A percentile compares a stretch with the other conserved stretches of the same genome.
Evolutionary conservation across 2,329 filamentous ascomycete genomes (phyloP).

Genomic region (Metarhizium sp.): DNA sequence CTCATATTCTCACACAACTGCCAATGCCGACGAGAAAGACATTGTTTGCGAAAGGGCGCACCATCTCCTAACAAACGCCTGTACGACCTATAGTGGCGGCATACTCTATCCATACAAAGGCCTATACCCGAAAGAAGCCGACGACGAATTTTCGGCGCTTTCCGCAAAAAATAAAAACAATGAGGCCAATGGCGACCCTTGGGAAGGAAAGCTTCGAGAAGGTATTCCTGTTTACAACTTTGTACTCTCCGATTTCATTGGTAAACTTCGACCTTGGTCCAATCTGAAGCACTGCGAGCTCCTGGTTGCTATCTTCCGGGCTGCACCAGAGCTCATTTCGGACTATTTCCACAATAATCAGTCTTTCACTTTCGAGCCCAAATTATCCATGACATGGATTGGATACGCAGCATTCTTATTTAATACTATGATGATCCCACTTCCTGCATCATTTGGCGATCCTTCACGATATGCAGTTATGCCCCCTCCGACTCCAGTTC

Average conservation of each 20-base stretch:
- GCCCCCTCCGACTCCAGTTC: slow-evolving; percentile 69
- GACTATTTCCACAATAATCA: slow-evolving; percentile 78
- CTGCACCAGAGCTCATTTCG: slow-evolving; percentile 76
- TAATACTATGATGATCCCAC: slow-evolving; percentile 62
- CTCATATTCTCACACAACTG: slow-evolving; percentile 41
- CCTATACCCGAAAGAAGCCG: slow-evolving; percentile 71
- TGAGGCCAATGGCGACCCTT: slow-evolving; percentile 50
- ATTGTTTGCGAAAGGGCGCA: slow-evolving; percentile 62
- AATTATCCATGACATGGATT: slow-evolving; percentile 88
- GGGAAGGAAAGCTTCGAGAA: slow-evolving; percentile 57
- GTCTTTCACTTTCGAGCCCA: slow-evolving; percentile 81
- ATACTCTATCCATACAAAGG: slow-evolving; percentile 68
- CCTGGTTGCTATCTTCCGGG: slow-evolving; percentile 67
- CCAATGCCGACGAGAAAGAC: slow-evolving; percentile 29
- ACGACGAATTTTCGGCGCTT: slow-evolving; percentile 28
- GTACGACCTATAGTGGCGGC: slow-evolving; percentile 64
- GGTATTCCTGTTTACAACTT: slow-evolving; percentile 70
- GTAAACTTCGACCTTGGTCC: slow-evolving; percentile 73
- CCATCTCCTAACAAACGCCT: slow-evolving; percentile 64
- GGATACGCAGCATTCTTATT: slow-evolving; percentile 87
- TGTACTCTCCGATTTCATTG: slow-evolving; percentile 67
- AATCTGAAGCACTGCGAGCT: slow-evolving; percentile 75
- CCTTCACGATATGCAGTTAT: slow-evolving; percentile 48
- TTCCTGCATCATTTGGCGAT: slow-evolving; percentile 66
- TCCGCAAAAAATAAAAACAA: slow-evolving; percentile 22